These are phyloP conservation scores for Pelargonium myrrhifolium DNA, from an alignment of 441 rosid species.

Conservation along the genomic window DNA sequence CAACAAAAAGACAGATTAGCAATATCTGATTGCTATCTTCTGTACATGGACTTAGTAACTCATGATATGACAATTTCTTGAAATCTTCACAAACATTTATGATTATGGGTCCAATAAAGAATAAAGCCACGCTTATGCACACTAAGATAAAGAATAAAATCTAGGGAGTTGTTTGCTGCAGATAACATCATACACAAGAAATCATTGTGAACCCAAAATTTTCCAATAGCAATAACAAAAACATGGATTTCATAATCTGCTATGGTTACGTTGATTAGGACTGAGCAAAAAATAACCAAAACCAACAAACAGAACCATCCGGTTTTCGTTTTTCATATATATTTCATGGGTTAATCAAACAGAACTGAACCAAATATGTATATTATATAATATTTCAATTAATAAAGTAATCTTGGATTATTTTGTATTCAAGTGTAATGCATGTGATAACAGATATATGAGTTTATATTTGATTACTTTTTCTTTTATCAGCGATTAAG, in stretches of 20 bases:
- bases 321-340: too few species aligned
- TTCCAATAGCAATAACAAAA: not conserved
- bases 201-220: not conserved
- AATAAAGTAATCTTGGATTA: too few species aligned
- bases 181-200: not conserved
- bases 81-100: not conserved
- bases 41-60: not conserved
- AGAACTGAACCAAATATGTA: too few species aligned
- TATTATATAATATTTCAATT: too few species aligned
- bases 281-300: not conserved
- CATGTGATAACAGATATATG: too few species aligned
- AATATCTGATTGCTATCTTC: not conserved
- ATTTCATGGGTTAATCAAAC: too few species aligned
- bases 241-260: not conserved
- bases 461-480: too few species aligned
- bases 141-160: not conserved
- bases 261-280: too few species aligned
- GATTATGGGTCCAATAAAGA: not conserved
- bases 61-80: not conserved
- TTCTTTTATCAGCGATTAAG: too few species aligned
- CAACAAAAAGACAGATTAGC: not conserved
- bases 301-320: not conserved
- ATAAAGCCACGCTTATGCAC: not conserved
- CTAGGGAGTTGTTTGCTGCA: not conserved
- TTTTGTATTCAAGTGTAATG: too few species aligned